These are phyloP conservation scores for Dipteronia dyeriana DNA, from an alignment of 345 rosid genomes.

Conservation along the genomic window DNA sequence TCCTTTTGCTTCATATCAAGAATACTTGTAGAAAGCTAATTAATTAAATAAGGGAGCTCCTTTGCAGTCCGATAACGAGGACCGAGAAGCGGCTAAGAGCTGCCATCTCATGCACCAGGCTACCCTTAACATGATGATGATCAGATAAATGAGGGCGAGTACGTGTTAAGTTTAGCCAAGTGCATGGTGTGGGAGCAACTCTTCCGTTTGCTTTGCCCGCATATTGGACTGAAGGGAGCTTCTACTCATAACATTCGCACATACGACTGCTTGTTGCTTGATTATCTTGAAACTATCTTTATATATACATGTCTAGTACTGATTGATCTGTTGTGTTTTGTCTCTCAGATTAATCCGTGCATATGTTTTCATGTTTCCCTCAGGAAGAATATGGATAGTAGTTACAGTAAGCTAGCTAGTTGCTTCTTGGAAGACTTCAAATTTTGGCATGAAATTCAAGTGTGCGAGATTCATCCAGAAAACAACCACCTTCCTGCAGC, in stretches of 20 bases:
- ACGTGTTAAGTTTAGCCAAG: conserved; percentile 37
- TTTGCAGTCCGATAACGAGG: conserved; percentile 50
- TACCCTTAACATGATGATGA: conserved; percentile 24
- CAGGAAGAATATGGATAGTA: too few species aligned
- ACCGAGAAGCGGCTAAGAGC: conserved; percentile 52
- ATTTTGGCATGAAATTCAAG: too few species aligned
- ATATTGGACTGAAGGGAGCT: conserved; percentile 83
- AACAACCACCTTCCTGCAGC: too few species aligned
- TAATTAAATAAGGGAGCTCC: conserved; percentile 50
- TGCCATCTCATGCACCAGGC: conserved; percentile 66
- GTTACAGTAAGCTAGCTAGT: too few species aligned
- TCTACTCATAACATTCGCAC: not conserved
- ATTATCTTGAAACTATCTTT: not conserved
- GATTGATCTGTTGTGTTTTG: not conserved
- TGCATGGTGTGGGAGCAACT: conserved; percentile 73
- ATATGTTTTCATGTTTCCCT: not conserved
- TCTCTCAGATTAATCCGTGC: not conserved
- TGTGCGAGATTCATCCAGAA: too few species aligned
- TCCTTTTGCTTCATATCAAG: too few species aligned
- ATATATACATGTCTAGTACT: not conserved
- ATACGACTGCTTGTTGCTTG: not conserved
- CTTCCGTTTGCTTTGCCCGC: conserved; percentile 49
- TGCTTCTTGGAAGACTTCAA: not conserved
- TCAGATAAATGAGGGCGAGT: not conserved
- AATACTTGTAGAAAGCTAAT: not conserved